Evolutionary conservation across 140 eudicot genomes (phyloP).

Genomic region (Anethum foeniculum): DNA sequence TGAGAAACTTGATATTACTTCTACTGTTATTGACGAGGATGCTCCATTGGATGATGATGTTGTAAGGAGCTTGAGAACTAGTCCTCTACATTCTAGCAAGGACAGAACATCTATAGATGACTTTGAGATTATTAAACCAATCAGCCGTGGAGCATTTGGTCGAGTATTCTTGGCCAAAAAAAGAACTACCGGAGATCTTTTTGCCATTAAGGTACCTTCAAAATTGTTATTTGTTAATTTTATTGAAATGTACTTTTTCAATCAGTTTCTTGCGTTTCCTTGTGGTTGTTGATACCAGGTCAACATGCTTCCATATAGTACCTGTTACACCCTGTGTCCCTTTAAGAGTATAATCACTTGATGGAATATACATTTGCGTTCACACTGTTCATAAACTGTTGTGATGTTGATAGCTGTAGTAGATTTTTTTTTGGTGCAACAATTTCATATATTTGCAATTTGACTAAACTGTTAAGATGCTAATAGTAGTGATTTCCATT

Average conservation of each 20-base stretch:
- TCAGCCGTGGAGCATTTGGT: conserved; percentile 98
- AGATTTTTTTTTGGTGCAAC: neutral
- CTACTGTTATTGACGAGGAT: conserved; percentile 85
- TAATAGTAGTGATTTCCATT: neutral
- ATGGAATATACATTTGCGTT: neutral
- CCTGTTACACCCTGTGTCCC: neutral
- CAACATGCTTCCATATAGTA: neutral
- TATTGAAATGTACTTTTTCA: neutral
- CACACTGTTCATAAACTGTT: neutral
- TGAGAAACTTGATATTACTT: conserved; percentile 65
- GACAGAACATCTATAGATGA: conserved; percentile 96
- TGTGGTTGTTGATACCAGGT: neutral
- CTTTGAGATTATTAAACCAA: conserved; percentile 96
- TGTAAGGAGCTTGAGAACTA: conserved; percentile 87
- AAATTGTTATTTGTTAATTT: neutral
- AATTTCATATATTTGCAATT: neutral
- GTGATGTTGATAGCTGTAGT: neutral
- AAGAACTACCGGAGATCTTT: conserved; percentile 95
- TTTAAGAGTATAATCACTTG: neutral
- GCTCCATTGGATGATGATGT: conserved; percentile 97
- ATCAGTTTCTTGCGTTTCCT: neutral
- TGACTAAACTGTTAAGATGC: neutral
- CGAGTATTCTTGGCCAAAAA: conserved; percentile 93
- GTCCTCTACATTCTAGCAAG: conserved; percentile 80
- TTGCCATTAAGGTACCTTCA: conserved; percentile 79